These are phyloP conservation scores for Venturia asperata DNA, from an alignment of 2,329 filamentous ascomycete genomes.

Conservation along the genomic window DNA sequence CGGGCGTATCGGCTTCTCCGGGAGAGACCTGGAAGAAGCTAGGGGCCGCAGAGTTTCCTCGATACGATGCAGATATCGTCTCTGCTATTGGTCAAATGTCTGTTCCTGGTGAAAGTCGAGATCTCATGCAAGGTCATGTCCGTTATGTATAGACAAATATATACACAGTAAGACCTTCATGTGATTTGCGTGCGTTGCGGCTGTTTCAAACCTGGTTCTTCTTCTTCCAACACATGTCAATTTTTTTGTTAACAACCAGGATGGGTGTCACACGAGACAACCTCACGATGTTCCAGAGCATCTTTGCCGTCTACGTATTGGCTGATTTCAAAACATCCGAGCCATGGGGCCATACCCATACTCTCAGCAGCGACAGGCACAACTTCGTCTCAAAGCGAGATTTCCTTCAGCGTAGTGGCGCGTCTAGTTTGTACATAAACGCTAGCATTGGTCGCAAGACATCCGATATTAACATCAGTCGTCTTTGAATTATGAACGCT, in stretches of 20 bases:
- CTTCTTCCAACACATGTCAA: constrained; percentile 3
- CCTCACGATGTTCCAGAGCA: neutral
- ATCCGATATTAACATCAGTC: neutral
- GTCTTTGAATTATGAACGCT: neutral
- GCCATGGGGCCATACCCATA: no score
- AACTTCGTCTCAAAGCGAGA: no score
- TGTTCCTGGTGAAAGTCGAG: neutral
- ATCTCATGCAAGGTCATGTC: neutral
- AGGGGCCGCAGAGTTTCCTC: neutral
- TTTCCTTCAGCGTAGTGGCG: neutral
- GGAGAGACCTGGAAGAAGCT: neutral
- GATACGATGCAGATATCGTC: neutral
- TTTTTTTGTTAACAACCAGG: neutral
- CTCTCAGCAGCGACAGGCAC: no score
- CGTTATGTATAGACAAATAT: neutral
- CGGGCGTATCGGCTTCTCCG: neutral
- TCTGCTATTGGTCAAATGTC: neutral
- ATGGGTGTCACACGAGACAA: neutral
- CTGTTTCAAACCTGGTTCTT: neutral
- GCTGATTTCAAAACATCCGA: no score
- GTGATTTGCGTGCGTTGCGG: constrained; percentile 11
- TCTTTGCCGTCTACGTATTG: no score
- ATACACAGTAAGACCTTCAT: no score
- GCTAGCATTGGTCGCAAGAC: neutral
- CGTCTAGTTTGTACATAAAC: neutral